These are phyloP conservation scores for Spiraea crenata DNA, from an alignment of 331 rosid genomes.

Conservation along the genomic window DNA sequence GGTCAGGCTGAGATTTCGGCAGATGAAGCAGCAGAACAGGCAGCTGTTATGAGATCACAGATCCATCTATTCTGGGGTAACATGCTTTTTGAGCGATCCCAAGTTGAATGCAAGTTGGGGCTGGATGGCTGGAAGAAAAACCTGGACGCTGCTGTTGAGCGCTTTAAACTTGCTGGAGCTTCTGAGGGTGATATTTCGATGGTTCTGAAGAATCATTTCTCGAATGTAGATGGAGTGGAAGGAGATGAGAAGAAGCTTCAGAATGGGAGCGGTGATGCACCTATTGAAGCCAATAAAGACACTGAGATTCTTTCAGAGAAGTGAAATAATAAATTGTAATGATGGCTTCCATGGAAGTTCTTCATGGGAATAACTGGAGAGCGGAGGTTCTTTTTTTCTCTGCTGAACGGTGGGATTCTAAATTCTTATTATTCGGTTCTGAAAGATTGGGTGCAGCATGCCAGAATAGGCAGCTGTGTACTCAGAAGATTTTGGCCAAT, in stretches of 20 bases:
- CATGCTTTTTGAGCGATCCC: constrained; percentile 91
- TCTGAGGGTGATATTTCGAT: constrained; percentile 66
- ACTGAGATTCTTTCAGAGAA: constrained; percentile 22
- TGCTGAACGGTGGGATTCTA: constrained; percentile 28
- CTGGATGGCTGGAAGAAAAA: constrained; percentile 68
- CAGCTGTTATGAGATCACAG: constrained; percentile 84
- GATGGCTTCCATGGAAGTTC: constrained; percentile 19
- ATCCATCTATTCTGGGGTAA: constrained; percentile 96
- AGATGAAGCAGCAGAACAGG: constrained; percentile 84
- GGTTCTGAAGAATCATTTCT: constrained; percentile 83
- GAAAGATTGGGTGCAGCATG: constrained; percentile 28
- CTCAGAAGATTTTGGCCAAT: constrained; percentile 27
- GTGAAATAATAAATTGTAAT: constrained; percentile 13
- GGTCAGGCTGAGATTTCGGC: constrained; percentile 56
- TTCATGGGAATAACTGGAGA: constrained; percentile 29
- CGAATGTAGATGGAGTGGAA: constrained; percentile 54
- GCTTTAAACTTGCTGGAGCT: constrained; percentile 93
- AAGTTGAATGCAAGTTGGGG: constrained; percentile 77
- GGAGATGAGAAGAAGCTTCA: constrained; percentile 48
- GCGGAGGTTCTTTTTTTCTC: constrained; percentile 23
- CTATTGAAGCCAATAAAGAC: constrained; percentile 29
- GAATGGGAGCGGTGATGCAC: constrained; percentile 19
- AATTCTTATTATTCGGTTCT: constrained; percentile 30
- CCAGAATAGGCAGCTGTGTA: constrained; percentile 31
- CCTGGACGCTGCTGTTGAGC: constrained; percentile 72